Conservation (phyloP, 129 eudicot genomes). For the Silybum marianum region DNA sequence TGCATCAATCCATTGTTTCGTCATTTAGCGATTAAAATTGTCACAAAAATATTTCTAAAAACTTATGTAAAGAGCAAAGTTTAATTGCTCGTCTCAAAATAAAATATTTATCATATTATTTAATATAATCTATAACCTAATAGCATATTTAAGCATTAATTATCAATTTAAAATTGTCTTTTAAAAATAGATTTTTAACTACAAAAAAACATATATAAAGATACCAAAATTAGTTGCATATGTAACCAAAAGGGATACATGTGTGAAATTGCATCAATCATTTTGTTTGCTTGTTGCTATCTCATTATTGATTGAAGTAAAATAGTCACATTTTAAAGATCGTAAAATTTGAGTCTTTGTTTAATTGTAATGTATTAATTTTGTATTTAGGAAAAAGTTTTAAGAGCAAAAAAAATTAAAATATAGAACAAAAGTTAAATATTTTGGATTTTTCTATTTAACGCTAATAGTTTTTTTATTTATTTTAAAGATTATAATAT, state of each 20-base stretch:
- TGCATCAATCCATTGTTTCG: slow-evolving; percentile 18
- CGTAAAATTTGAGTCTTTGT: neutral
- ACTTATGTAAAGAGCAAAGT: neutral
- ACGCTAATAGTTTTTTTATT: too few relatives aligned
- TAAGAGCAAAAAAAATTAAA: too few relatives aligned
- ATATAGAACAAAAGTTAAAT: too few relatives aligned
- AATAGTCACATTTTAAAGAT: neutral
- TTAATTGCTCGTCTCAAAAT: too few relatives aligned
- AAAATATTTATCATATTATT: neutral
- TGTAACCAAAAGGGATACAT: neutral
- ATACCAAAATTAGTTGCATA: neutral
- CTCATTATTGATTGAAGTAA: neutral
- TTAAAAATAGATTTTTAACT: neutral
- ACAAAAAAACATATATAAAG: too few relatives aligned
- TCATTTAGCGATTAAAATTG: neutral
- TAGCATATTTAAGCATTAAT: too few relatives aligned
- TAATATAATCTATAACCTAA: neutral
- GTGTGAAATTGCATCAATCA: neutral
- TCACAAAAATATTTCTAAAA: neutral
- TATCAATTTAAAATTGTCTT: too few relatives aligned
- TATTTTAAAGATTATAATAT: too few relatives aligned
- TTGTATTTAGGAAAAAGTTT: neutral
- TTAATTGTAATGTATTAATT: neutral
- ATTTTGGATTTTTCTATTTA: too few relatives aligned
- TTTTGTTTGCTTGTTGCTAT: neutral